phyloP scores from a whole-genome alignment of 129 eudicot genomes.

The Lactuca sativa region DNA sequence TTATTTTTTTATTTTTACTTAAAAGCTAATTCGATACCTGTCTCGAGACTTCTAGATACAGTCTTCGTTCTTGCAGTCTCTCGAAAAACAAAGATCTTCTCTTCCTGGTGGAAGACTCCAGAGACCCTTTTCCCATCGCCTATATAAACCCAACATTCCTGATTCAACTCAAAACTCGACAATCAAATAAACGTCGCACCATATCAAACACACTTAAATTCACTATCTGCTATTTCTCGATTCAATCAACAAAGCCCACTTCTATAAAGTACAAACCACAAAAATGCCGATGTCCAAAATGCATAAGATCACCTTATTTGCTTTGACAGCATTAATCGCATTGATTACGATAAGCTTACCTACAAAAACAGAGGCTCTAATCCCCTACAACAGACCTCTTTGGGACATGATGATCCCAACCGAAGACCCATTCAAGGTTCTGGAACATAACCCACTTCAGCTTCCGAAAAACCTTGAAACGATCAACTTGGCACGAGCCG shows the following conservation, averaged over 20 bases:
- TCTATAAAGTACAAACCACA: no score
- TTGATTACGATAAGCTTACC: neutral
- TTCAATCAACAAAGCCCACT: neutral
- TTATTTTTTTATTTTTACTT: no score
- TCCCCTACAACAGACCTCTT: conserved; percentile 33
- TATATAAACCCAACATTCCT: no score
- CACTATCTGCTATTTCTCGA: neutral
- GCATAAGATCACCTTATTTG: neutral
- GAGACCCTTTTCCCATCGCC: no score
- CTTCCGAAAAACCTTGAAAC: conserved; percentile 36
- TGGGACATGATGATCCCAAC: conserved; percentile 38
- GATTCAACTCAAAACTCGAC: no score
- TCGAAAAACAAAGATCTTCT: no score
- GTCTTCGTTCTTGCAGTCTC: no score
- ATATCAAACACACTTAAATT: neutral
- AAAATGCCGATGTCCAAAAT: neutral
- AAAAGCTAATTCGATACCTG: no score
- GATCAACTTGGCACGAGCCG: conserved; percentile 43
- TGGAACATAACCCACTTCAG: conserved; percentile 42
- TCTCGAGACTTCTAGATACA: no score
- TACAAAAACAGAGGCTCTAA: conserved; percentile 15
- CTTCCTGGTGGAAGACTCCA: no score
- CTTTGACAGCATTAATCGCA: neutral
- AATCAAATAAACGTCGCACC: no score
- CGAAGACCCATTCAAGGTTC: conserved; percentile 48